phyloP scores from a whole-genome alignment of 805 yeast species.

The Kluyveromyces dobzhanskii region DNA sequence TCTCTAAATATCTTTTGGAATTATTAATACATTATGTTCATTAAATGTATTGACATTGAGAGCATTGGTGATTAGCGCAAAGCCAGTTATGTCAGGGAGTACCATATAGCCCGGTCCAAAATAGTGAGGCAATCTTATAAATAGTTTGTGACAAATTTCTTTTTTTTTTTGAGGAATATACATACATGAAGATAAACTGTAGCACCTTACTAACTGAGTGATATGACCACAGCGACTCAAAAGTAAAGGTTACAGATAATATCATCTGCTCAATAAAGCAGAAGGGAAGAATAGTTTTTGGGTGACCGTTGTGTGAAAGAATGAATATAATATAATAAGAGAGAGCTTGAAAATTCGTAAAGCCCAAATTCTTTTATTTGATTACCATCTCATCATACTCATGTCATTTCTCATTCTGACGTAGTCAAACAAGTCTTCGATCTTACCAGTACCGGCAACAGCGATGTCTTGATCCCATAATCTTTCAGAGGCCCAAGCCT shows the following conservation, averaged over 20 bases:
- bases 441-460: conserved; percentile 76
- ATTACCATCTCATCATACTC: conserved; percentile 79
- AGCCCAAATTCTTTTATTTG: neutral
- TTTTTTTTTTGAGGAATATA: conserved; percentile 1
- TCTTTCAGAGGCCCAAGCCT: conserved; percentile 65
- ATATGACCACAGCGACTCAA: no score
- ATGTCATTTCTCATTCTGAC: conserved; percentile 80
- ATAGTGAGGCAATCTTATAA: neutral
- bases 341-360: no score
- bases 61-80: neutral
- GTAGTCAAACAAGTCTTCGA: conserved; percentile 78
- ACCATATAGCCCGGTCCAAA: neutral
- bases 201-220: no score
- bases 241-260: no score
- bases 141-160: neutral
- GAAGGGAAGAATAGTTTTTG: neutral
- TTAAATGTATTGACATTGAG: conserved; percentile 2
- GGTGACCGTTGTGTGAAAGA: neutral
- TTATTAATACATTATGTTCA: conserved; percentile 4
- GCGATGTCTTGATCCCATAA: conserved; percentile 84
- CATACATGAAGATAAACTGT: conserved; percentile 1
- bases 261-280: no score
- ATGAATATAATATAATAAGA: no score
- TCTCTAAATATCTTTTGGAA: neutral
- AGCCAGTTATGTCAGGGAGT: neutral